A percentile compares a stretch with the other conserved stretches of the same genome.
Evolutionary conservation across 768 basidiomycete species (phyloP).

Genomic region (Lactarius akahatsu): DNA sequence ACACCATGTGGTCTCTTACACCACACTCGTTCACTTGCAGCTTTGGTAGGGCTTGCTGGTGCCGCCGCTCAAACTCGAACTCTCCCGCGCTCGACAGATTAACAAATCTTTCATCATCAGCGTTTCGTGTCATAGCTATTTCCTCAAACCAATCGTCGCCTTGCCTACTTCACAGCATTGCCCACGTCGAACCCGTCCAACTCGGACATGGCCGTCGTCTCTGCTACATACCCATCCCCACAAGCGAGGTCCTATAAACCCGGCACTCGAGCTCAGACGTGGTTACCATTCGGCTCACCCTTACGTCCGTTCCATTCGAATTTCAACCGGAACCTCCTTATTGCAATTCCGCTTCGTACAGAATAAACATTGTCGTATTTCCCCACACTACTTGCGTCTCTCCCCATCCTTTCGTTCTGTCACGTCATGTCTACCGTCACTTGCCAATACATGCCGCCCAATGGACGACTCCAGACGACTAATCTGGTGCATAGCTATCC

Average conservation of each 20-base stretch:
- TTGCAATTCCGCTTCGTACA: conserved; percentile 18
- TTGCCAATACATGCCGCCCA: conserved; percentile 25
- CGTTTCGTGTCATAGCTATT: conserved; percentile 10
- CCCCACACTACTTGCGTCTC: background rate
- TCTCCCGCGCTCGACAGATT: background rate
- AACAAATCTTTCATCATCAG: conserved; percentile 18
- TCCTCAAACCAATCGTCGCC: conserved; percentile 1
- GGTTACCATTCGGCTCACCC: conserved; percentile 9
- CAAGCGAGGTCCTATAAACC: conserved; percentile 26
- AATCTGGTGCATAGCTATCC: conserved; percentile 19
- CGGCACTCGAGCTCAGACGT: conserved; percentile 1
- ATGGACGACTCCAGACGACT: conserved; percentile 27
- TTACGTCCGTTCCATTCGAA: conserved; percentile 21
- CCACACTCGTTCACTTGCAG: no score
- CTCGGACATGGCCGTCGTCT: conserved; percentile 21
- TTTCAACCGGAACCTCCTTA: conserved; percentile 10
- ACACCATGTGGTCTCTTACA: no score
- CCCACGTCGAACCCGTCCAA: conserved; percentile 2
- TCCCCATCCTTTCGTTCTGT: background rate
- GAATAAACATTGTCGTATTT: background rate
- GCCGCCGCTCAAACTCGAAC: background rate
- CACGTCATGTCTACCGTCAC: conserved; percentile 23
- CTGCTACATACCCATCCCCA: conserved; percentile 9
- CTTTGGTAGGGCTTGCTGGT: no score
- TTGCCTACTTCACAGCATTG: conserved; percentile 10